Conservation (phyloP, 2,329 filamentous ascomycete species). For the Penicillium sp. region DNA sequence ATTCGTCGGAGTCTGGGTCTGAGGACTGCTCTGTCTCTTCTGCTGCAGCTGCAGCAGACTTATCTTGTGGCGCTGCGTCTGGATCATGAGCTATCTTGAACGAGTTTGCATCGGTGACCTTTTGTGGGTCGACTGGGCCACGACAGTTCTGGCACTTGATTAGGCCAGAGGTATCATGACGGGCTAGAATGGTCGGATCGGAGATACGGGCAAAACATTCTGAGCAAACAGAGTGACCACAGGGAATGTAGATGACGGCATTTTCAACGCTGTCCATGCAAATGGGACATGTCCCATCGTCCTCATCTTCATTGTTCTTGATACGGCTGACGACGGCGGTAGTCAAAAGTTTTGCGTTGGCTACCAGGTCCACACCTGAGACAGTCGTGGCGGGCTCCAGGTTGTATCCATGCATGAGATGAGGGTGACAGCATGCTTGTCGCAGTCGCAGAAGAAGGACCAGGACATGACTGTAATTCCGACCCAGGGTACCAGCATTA, state of each 20-base stretch:
- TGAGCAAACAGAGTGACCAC: slow-evolving; percentile 73
- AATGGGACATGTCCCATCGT: slow-evolving; percentile 61
- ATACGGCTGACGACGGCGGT: slow-evolving; percentile 62
- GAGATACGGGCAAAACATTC: slow-evolving; percentile 70
- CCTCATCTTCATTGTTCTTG: slow-evolving; percentile 58
- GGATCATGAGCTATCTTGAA: slow-evolving; percentile 71
- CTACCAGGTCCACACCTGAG: slow-evolving; percentile 53
- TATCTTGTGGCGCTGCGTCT: slow-evolving; percentile 33
- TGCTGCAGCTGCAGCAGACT: slow-evolving; percentile 11
- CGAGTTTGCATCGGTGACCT: slow-evolving; percentile 66
- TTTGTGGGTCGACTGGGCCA: slow-evolving; percentile 59
- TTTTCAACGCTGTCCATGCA: slow-evolving; percentile 74
- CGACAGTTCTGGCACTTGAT: slow-evolving; percentile 75
- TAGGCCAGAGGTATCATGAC: slow-evolving; percentile 51
- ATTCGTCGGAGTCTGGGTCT: slow-evolving; percentile 37
- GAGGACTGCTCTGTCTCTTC: slow-evolving; percentile 35
- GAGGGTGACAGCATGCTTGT: slow-evolving; percentile 74
- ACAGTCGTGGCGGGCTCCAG: slow-evolving; percentile 47
- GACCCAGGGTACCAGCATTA: slow-evolving; percentile 61
- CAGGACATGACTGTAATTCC: slow-evolving; percentile 73
- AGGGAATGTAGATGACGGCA: slow-evolving; percentile 73
- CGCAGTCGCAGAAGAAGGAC: slow-evolving; percentile 75
- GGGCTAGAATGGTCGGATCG: slow-evolving; percentile 52
- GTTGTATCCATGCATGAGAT: slow-evolving; percentile 63
- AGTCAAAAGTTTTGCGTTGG: slow-evolving; percentile 59